Base-by-base conservation (phyloP, 345 rosid species). In the Populus alba region DNA sequence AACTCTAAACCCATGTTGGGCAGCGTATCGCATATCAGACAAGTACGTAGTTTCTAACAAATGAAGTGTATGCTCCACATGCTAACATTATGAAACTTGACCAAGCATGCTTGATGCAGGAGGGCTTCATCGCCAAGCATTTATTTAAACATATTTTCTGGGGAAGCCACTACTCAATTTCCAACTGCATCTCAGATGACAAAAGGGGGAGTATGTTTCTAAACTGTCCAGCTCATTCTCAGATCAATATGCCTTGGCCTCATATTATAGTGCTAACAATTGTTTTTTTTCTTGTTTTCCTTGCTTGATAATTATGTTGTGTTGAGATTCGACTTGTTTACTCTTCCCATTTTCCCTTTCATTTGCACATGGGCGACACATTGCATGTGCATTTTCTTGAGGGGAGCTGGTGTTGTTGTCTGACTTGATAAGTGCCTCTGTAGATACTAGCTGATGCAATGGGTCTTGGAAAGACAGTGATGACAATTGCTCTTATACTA, bases 401-500 rank as follows among this genome's bases (percentile, higher is more conserved):
- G 43, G 43, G 8, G 43, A 39, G 43, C 1, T 66, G 45, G 37
- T 33, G 37, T 37, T 69, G 23, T 71, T 17, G 38, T 51, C 51
- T 77, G 23, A 76, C 75, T 23, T 25, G 74, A 23, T 8, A 33
- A 29, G 12, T 37, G 12, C 63, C 16, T 69, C 57, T 66, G 62
- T 73, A 89, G 96, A 90, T 91, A 66, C 78, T 91, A 61, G 96
- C 92, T 59, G 96, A 89, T 89, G 91, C 96, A 69, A 91, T 91
- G 96, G 92, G 94, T 37, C 96, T 90, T 55, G 96, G 93, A 51
- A 91, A 90, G 83, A 91, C 96, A 5, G 92, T 91, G 76, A 91
- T 91, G 96, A 90, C 91, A 41, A 89, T 91, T 81, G 91, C 93
- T 73, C 76, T 91, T 59, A 83, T 91, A 79, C 93, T 90, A 76